Evolutionary conservation across 2,329 filamentous ascomycete species (phyloP), one percentile per base, ranked within the genome.

Genomic region (Elsinoe batatas): DNA sequence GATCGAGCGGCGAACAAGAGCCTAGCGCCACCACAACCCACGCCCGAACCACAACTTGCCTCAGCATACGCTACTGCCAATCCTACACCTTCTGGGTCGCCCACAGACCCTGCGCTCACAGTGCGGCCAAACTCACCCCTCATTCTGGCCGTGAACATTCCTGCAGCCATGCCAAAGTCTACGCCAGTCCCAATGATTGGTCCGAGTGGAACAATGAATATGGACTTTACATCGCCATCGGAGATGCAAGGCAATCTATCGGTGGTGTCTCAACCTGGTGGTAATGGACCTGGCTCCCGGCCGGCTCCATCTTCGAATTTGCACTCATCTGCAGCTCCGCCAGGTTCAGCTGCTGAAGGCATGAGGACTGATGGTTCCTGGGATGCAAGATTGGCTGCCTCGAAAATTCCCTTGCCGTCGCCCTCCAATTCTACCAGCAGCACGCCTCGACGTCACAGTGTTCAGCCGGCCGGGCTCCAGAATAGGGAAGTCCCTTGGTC

Each of bases 1-100:
- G 37, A 54, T 18, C 51, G 51, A 7, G 51, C 51, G 3, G 51
- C 51, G 3, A 54, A 43, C 36, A 54, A 54, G 12, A 54, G 51
- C 36, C 20, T 54, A 5, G 51, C 37, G 5, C 51, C 51, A 3
- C 15, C 36, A 7, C 22, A 33, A 43, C 4, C 7, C 12, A n/a
- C 4, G 3, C 15, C 5, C 11, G 15, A 17, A 12, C 3, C 13
- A 20, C 47, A 36, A 38, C 17, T 33, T 10, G 5, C 33, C 12
- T 51, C 33, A 7, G 33, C 33, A 8, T 51, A 51, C 33, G 32
- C 47, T 3, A 51, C 47, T 17, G 51, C 51, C 2, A 54, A 54
- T 18, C 17, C 51, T 15, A 44, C 7, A 7, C 51, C 36, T 11
- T 37, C 47, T 1, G 37, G 37, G 2, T 42, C 51, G n/a, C 36